These are phyloP conservation scores for Immersiporthe knoxdaviesiana DNA, from an alignment of 2,329 filamentous ascomycete genomes.

Conservation along the genomic window DNA sequence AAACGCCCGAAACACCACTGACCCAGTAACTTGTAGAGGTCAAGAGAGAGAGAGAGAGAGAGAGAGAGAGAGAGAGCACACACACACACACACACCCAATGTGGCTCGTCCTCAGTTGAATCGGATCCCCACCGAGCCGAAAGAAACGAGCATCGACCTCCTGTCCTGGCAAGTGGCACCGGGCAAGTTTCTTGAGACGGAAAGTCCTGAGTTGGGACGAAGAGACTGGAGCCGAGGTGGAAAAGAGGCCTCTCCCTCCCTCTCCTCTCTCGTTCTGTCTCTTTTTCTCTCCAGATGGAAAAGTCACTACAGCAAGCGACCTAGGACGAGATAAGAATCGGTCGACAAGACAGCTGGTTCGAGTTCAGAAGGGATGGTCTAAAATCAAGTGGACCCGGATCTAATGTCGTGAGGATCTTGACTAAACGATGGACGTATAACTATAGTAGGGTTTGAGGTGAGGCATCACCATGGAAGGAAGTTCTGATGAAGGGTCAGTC, in stretches of 20 bases:
- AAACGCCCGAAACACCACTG: conserved; percentile 46
- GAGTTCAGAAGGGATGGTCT: background rate
- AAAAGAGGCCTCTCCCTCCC: too few species aligned
- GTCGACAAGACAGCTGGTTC: background rate
- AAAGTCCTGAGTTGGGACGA: conserved; percentile 18
- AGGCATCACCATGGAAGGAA: background rate
- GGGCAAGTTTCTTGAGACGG: conserved; percentile 20
- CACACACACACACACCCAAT: too few species aligned
- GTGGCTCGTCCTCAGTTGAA: conserved; percentile 33
- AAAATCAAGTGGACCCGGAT: background rate
- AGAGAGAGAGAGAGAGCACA: conserved; percentile 22
- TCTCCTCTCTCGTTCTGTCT: too few species aligned
- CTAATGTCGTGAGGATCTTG: background rate
- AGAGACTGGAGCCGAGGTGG: conserved; percentile 12
- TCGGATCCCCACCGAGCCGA: conserved; percentile 29
- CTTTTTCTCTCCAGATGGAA: conserved; percentile 9
- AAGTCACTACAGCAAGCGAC: conserved; percentile 16
- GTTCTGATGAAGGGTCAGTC: background rate
- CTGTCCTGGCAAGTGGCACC: conserved; percentile 16
- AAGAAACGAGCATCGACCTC: conserved; percentile 25
- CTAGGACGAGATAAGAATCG: conserved; percentile 24
- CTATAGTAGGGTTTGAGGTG: background rate
- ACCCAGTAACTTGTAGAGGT: conserved; percentile 37
- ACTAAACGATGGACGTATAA: conserved; percentile 6
- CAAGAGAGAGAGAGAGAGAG: conserved; percentile 32